Conservation (phyloP, 495 filamentous ascomycete genomes). For the Aspergillus ostianus region DNA sequence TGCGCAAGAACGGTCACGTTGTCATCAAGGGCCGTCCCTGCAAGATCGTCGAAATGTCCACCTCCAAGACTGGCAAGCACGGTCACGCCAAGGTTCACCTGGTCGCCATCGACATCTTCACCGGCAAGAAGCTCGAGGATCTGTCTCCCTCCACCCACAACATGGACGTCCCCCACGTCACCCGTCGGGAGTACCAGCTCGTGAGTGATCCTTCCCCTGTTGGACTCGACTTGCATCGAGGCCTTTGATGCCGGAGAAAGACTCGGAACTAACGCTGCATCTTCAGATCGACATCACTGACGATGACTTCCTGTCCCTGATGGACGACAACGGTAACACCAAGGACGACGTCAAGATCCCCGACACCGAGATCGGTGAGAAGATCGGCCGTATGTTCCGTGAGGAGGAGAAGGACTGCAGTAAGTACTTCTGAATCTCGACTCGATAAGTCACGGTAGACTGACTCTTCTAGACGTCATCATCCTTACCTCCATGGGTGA, state of each 20-base stretch:
- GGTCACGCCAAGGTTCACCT: slow-evolving; percentile 99
- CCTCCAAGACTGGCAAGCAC: slow-evolving; percentile 99
- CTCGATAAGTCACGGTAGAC: not conserved
- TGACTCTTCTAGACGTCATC: slow-evolving; percentile 65
- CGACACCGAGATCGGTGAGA: slow-evolving; percentile 81
- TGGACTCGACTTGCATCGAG: not conserved
- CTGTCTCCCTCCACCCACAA: slow-evolving; percentile 99
- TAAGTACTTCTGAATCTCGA: slow-evolving; percentile 49
- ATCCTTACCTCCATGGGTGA: slow-evolving; percentile 95
- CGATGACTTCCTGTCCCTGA: slow-evolving; percentile 87
- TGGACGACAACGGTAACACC: slow-evolving; percentile 72
- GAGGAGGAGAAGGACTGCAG: slow-evolving; percentile 78
- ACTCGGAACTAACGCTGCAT: not conserved
- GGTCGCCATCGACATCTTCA: slow-evolving; percentile 97
- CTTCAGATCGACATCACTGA: slow-evolving; percentile 79
- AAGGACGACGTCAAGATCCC: slow-evolving; percentile 96
- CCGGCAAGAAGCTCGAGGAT: slow-evolving; percentile 98
- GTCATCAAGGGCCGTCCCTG: slow-evolving; percentile 97
- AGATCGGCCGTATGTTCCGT: slow-evolving; percentile 71
- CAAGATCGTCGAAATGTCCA: slow-evolving; percentile 99
- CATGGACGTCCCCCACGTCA: slow-evolving; percentile 97
- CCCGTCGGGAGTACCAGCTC: slow-evolving; percentile 86
- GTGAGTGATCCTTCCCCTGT: slow-evolving; percentile 52
- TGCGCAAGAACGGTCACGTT: slow-evolving; percentile 98
- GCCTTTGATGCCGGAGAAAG: not conserved